Base-by-base conservation (phyloP, 805 yeast species). In the Sporopachydermia lactativora region DNA sequence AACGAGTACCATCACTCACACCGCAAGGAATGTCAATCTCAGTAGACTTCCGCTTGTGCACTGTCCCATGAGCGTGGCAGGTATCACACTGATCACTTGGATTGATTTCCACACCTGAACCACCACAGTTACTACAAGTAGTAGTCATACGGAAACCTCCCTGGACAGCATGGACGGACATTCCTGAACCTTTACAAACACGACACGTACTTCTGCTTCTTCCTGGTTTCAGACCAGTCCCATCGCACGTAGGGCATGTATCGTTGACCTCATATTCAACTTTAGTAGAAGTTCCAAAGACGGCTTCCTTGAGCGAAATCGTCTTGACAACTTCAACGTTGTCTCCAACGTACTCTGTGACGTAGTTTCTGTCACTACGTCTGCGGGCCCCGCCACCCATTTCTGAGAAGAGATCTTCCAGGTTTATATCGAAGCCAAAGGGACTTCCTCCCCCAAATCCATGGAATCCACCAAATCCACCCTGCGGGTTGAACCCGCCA, bases 71-170 rank as follows among this genome's bases (percentile, higher is more conserved):
- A 40, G 97, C 96, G 48, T 78, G 88, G 62, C 99, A 92, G 1
- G 77, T 57, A 1, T 55, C 52, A 68, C 99, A 92, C 41, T 75
- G 75, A 54, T 85, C 86, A 11, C 65, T 61, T 15, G 70, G 66
- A 38, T 77, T 71, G 39, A 86, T 75, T 3, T 66, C 69, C 1
- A 85, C 92, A 41, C 99, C 99, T 4, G 82, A 65, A 35, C 99
- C 99, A 37, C 71, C 76, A 67, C 99, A 92, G 3, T 77, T 64
- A 39, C 68, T 68, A 70, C 99, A 92, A 8, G 96, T 85, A 0
- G 95, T 77, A 2, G 95, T 79, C 95, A 92, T 86, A 52, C 88
- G 96, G 71, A 89, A 92, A 0, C 97, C 97, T 3, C 94, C 96
- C 49, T 79, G 79, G 55, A 82, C 70, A 38, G 77, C 68, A 52